Evolutionary conservation across 441 rosid genomes (phyloP), one percentile per base, ranked within the genome.

Genomic region (Kokia cookei): DNA sequence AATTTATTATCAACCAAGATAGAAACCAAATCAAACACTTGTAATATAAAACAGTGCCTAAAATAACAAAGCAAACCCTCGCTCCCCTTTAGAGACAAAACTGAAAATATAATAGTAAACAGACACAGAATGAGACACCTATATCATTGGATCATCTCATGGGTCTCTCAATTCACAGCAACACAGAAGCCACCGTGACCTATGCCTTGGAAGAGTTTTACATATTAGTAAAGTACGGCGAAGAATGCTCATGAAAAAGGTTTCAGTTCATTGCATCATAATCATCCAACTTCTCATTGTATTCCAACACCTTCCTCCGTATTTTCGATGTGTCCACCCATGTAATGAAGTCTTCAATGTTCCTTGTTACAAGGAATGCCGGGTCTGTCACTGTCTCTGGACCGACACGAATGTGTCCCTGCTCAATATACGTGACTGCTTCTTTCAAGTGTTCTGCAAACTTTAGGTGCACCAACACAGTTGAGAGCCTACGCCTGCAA

Each of bases 251-350:
- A 5, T 7, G 4, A n/a, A 35, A 35, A 0, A 37, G 35, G 67
- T 17, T 15, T 68, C 63, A 70, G 77, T 87, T 87, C 92, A 90
- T 84, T 69, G 88, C 87, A 72, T 91, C 97, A 58, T 91, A 95
- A 71, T 95, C 99, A 48, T 95, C 99, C 86, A 91, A 64, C 82
- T 88, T 84, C 51, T 93, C 97, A 11, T 95, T 93, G 82, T 91
- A 95, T 75, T 93, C 78, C 15, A 91, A 86, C 75, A 95, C 91
- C 88, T 89, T 93, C 37, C 96, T 85, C 83, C 84, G 90, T 35
- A 95, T 95, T 95, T 93, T 93, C 15, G 98, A 95, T 48, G 96
- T 85, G 83, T 95, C 99, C 22, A 91, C 98, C 99, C 98, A 95
- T 1, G 99, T 95, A 65, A 91, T 84, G 40, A 91, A 95, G 84